phyloP scores from a whole-genome alignment of 345 rosid genomes.

The Bruguiera gymnorhiza region DNA sequence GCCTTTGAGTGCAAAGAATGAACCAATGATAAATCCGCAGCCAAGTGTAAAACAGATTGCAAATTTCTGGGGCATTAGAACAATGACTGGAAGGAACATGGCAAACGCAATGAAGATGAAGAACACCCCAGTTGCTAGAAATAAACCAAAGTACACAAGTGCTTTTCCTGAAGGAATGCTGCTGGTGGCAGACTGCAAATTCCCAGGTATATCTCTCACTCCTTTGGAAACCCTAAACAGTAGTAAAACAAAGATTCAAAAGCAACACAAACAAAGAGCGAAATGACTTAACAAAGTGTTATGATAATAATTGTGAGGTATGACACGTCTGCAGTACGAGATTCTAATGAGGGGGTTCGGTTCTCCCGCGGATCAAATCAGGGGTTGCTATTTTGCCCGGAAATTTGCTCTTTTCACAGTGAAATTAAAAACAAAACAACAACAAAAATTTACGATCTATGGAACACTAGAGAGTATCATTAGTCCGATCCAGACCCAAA shows the following conservation, averaged over 20 bases:
- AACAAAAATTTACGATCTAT: no score
- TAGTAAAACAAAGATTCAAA: neutral
- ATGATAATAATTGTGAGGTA: no score
- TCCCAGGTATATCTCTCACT: conserved; percentile 80
- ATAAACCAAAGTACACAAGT: conserved; percentile 75
- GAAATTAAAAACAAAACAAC: no score
- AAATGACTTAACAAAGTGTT: no score
- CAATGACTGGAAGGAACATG: conserved; percentile 91
- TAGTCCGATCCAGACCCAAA: no score
- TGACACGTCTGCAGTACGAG: no score
- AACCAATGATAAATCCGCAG: conserved; percentile 74
- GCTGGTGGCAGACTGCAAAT: conserved; percentile 80
- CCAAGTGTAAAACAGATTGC: conserved; percentile 92
- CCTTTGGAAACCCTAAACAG: conserved; percentile 80
- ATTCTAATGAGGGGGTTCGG: no score
- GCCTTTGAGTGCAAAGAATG: conserved; percentile 90
- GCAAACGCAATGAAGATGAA: conserved; percentile 81
- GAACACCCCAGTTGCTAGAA: conserved; percentile 77
- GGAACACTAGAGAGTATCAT: no score
- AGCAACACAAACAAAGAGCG: no score
- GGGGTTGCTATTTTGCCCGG: no score
- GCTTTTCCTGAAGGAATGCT: conserved; percentile 88
- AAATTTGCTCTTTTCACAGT: no score
- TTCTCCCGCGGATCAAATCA: no score
- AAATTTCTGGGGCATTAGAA: conserved; percentile 90